Conservation (phyloP, 1,139 yeast genomes). For the Sugiyamaella grinbergsii region DNA sequence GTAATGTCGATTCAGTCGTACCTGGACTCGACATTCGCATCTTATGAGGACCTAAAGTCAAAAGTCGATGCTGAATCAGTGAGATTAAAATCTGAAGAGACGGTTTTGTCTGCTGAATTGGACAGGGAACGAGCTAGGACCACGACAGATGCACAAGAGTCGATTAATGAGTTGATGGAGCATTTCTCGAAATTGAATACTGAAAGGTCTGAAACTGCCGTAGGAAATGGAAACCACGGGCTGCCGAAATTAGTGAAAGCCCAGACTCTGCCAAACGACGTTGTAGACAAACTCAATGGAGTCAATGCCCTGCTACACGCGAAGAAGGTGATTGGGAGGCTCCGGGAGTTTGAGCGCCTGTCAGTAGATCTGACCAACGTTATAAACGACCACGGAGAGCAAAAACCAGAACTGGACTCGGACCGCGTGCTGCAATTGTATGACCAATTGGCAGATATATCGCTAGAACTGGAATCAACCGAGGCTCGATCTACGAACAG, state of each 20-base stretch:
- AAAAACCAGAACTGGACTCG: background rate
- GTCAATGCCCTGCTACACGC: conserved; percentile 16
- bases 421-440: conserved; percentile 4
- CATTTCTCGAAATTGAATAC: conserved; percentile 18
- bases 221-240: background rate
- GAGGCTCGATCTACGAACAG: background rate
- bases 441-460: conserved; percentile 9
- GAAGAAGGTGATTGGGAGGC: conserved; percentile 2
- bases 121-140: conserved; percentile 19
- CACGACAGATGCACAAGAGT: conserved; percentile 15
- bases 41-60: conserved; percentile 25
- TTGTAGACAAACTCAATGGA: conserved; percentile 6
- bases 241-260: conserved; percentile 7
- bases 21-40: conserved; percentile 30
- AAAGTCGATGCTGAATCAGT: conserved; percentile 31
- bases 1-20: conserved; percentile 22
- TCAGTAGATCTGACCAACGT: background rate
- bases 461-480: conserved; percentile 1
- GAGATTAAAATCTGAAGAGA: conserved; percentile 22
- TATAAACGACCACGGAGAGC: background rate
- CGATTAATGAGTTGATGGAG: conserved; percentile 19
- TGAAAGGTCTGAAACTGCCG: background rate
- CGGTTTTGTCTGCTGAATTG: conserved; percentile 17
- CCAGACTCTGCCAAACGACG: conserved; percentile 2
- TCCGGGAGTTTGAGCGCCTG: conserved; percentile 6